These are phyloP conservation scores for Stagonosporopsis vannaccii DNA, from an alignment of 2,329 filamentous ascomycete genomes.

Conservation along the genomic window DNA sequence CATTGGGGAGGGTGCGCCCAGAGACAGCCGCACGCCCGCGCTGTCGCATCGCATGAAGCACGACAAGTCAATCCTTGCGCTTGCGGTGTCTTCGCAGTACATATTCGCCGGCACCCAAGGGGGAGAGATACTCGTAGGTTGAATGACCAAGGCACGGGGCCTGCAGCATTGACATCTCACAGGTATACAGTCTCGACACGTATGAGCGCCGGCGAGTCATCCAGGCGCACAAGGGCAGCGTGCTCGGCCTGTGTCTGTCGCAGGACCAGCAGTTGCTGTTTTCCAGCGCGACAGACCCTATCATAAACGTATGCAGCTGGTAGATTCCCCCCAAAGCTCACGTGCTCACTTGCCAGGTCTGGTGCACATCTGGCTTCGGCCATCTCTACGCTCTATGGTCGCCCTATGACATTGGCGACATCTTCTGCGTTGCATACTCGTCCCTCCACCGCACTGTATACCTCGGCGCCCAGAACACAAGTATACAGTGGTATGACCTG, in stretches of 20 bases:
- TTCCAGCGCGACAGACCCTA: constrained; percentile 90
- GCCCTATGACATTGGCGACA: constrained; percentile 90
- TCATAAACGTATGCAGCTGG: constrained; percentile 72
- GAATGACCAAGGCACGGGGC: neutral
- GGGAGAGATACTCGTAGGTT: constrained; percentile 78
- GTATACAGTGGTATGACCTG: constrained; percentile 89
- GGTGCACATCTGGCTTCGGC: constrained; percentile 78
- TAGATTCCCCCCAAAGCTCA: neutral
- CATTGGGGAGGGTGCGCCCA: constrained; percentile 1
- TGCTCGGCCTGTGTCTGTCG: constrained; percentile 84
- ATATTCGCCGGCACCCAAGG: constrained; percentile 94
- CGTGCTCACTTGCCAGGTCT: constrained; percentile 60
- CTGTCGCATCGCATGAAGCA: constrained; percentile 78
- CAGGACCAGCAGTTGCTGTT: constrained; percentile 79
- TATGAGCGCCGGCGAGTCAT: constrained; percentile 82
- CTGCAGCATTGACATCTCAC: constrained; percentile 45
- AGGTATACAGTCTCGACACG: constrained; percentile 82
- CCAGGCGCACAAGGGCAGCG: constrained; percentile 89
- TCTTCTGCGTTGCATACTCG: constrained; percentile 94
- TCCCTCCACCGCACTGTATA: constrained; percentile 80
- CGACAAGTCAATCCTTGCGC: constrained; percentile 79
- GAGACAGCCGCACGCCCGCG: constrained; percentile 57
- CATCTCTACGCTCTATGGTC: constrained; percentile 91
- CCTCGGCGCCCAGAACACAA: constrained; percentile 91
- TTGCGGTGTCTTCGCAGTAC: constrained; percentile 79